phyloP scores from a whole-genome alignment of 495 filamentous ascomycete genomes.

The Collariella sp. region DNA sequence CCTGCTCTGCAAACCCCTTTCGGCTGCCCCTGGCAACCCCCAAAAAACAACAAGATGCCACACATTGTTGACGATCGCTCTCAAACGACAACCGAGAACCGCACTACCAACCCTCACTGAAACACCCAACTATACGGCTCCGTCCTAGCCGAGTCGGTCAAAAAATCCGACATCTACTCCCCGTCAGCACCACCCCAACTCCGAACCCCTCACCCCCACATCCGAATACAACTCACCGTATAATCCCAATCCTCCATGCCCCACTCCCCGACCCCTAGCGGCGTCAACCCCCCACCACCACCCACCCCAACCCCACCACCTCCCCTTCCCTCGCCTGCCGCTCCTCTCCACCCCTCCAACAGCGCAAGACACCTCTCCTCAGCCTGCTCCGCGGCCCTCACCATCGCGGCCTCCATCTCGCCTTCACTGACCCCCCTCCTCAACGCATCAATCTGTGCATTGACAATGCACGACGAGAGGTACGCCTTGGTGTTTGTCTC shows the following conservation, averaged over 20 bases:
- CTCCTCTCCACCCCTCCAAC: constrained; percentile 27
- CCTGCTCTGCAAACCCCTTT: no score
- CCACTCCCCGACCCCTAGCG: background rate
- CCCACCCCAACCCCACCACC: constrained; percentile 10
- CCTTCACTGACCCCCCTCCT: constrained; percentile 31
- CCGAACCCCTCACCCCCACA: background rate
- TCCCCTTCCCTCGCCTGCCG: background rate
- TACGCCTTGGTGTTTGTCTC: constrained; percentile 53
- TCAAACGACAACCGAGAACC: no score
- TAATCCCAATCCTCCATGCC: constrained; percentile 1
- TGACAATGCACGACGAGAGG: constrained; percentile 35
- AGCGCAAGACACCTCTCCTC: constrained; percentile 30
- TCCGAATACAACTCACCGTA: background rate
- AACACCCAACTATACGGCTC: constrained; percentile 1
- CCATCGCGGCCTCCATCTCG: constrained; percentile 20
- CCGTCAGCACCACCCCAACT: background rate
- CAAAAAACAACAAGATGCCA: no score
- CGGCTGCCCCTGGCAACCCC: no score
- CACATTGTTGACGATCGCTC: no score
- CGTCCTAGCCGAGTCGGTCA: background rate
- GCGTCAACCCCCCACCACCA: background rate
- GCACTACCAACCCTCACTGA: background rate
- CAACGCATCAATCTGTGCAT: constrained; percentile 38
- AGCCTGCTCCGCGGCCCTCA: constrained; percentile 33
- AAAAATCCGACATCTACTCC: background rate